Conservation (phyloP, 2,329 filamentous ascomycete species). For the Talaromyces amestolkiae region DNA sequence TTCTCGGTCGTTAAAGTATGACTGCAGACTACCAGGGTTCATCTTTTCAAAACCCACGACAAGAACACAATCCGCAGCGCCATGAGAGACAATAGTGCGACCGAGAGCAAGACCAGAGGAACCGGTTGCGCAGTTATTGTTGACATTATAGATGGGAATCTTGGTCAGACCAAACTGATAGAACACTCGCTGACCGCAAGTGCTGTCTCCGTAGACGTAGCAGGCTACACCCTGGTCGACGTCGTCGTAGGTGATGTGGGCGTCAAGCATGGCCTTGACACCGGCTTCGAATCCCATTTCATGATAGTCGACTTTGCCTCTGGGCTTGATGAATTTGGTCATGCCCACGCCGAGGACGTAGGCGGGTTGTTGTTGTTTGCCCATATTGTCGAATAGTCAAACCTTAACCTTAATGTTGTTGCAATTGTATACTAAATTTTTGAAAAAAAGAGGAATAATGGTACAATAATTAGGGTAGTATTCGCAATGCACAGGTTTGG, state of each 20-base stretch:
- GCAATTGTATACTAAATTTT: not conserved
- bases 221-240: conserved; percentile 94
- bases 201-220: conserved; percentile 96
- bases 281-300: conserved; percentile 92
- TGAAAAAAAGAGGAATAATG: too few species aligned
- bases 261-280: conserved; percentile 74
- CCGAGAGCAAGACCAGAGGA: conserved; percentile 85
- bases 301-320: conserved; percentile 90
- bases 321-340: conserved; percentile 98
- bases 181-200: conserved; percentile 93
- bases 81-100: conserved; percentile 72
- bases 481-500: not conserved
- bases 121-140: conserved; percentile 98
- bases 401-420: not conserved
- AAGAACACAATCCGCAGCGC: conserved; percentile 80
- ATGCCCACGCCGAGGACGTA: conserved; percentile 97
- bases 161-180: conserved; percentile 98
- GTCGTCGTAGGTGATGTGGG: conserved; percentile 90
- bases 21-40: conserved; percentile 83
- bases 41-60: conserved; percentile 98
- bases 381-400: conserved; percentile 38
- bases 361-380: conserved; percentile 53
- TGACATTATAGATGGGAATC: conserved; percentile 96
- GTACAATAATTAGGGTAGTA: not conserved
- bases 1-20: conserved; percentile 78